Base-by-base conservation (phyloP, 2,329 filamentous ascomycete species). In the Talaromyces funiculosus region DNA sequence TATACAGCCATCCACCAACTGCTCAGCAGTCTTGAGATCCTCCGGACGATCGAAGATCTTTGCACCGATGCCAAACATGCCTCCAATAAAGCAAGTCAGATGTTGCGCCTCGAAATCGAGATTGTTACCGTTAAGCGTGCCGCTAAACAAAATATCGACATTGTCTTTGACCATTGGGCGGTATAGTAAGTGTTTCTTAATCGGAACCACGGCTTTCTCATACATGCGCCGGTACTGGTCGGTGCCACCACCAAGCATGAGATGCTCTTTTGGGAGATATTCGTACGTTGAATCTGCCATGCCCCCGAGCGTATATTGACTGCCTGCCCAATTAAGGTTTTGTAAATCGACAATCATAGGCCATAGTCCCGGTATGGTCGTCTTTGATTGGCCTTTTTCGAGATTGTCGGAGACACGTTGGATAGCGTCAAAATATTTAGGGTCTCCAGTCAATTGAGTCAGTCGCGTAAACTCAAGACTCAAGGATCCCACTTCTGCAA, bases 401-500 rank as follows among this genome's bases (percentile, higher is more conserved):
- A 97, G 81, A 2, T 86, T 86, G 68, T 96, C 79, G 24, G 90
- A 93, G 67, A 97, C 90, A 61, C 92, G 86, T 60, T 90, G 90
- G 53, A 96, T 82, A 20, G 92, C 92, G 73, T 96, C 92, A 70
- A 93, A 97, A 76, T 94, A 97, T 71, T 88, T 92, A 60, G 87
- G 77, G 63, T 94, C 82, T 35, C 85, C 84, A 0, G 92, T 96
- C 62, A 96, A 79, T 73, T 97, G 92, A 4, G 92, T 89, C 35
- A 97, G 81, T 10, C 92, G 84, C 0, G 91, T 96, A 73, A 97
- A 96, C 72, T 97, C 92, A 78, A 97, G 82, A n/a, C 87, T 88
- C 64, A 97, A 77, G 9, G 90, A 90, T 0, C 88, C 92, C 24
- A 94, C 72, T 74, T 94, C 90, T 62, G 82, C 84, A 66, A 88